phyloP scores from a whole-genome alignment of 768 basidiomycete genomes.

The Mrakia gelida region DNA sequence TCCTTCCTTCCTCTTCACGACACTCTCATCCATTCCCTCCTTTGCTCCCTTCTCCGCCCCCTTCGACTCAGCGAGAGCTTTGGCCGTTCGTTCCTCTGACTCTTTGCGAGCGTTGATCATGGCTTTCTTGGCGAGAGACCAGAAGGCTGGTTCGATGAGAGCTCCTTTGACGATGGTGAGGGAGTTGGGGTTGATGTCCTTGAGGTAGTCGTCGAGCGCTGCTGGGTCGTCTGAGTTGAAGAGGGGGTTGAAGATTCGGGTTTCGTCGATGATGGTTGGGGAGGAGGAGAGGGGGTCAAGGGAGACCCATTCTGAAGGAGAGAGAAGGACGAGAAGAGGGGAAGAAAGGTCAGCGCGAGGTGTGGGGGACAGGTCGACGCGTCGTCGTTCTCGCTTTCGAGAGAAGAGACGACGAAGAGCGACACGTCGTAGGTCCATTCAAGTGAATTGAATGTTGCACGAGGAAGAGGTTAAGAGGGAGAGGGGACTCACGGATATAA shows the following conservation, averaged over 20 bases:
- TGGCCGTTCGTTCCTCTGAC: conserved; percentile 51
- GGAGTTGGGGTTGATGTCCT: conserved; percentile 77
- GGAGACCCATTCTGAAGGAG: conserved; percentile 28
- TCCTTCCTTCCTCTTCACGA: conserved; percentile 72
- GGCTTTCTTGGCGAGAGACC: conserved; percentile 66
- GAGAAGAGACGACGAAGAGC: too few relatives aligned
- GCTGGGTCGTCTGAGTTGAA: conserved; percentile 92
- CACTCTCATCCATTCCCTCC: conserved; percentile 47
- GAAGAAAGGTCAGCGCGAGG: neutral
- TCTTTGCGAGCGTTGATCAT: conserved; percentile 61
- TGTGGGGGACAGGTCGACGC: neutral
- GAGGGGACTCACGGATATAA: conserved; percentile 28
- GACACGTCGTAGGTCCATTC: too few relatives aligned
- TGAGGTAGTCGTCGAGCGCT: conserved; percentile 66
- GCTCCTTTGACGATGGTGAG: conserved; percentile 74
- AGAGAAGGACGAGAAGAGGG: too few relatives aligned
- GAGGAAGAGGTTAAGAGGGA: neutral
- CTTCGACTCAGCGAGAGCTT: conserved; percentile 35
- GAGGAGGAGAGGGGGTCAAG: conserved; percentile 61
- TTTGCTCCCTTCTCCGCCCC: conserved; percentile 36
- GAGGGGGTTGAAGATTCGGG: conserved; percentile 82
- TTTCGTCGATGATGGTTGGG: conserved; percentile 81
- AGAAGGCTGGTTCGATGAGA: conserved; percentile 85
- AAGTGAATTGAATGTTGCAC: too few relatives aligned
- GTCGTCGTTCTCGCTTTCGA: too few relatives aligned